phyloP scores from a whole-genome alignment of 2,329 filamentous ascomycete species.

The Ascochyta pisi region DNA sequence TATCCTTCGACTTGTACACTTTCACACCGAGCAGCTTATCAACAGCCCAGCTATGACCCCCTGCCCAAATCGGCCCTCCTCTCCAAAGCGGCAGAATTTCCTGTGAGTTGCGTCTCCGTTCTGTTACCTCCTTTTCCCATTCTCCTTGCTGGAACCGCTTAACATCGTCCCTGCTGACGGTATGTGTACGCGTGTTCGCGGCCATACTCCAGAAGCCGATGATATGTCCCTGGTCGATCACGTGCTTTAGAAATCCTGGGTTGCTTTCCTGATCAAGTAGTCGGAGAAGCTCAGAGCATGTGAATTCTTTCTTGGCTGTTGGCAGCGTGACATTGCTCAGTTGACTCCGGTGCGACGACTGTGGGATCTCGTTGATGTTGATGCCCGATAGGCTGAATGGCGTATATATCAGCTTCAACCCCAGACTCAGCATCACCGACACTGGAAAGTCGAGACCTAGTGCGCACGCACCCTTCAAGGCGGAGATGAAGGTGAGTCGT shows the following conservation, averaged over 20 bases:
- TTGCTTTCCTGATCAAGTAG: constrained; percentile 9
- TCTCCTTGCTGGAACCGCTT: constrained; percentile 31
- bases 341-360: constrained; percentile 26
- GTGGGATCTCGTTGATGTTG: constrained; percentile 26
- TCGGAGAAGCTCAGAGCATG: constrained; percentile 26
- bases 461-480: constrained; percentile 23
- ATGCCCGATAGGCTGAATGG: constrained; percentile 27
- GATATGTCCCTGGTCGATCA: constrained; percentile 31
- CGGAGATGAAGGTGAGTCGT: constrained; percentile 27
- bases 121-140: constrained; percentile 25
- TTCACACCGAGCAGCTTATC: constrained; percentile 25
- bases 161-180: constrained; percentile 29
- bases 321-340: constrained; percentile 16
- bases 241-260: constrained; percentile 22
- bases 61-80: constrained; percentile 29
- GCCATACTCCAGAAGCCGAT: constrained; percentile 34
- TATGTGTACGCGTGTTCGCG: constrained; percentile 23
- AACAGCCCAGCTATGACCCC: constrained; percentile 32
- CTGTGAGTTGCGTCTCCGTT: constrained; percentile 17
- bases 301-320: constrained; percentile 21
- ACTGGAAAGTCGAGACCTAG: constrained; percentile 32
- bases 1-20: constrained; percentile 27
- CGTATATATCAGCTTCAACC: constrained; percentile 27
- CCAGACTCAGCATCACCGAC: constrained; percentile 28
- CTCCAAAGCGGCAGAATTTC: constrained; percentile 34